Evolutionary conservation across 164 flowering plant species (phyloP), one percentile per base, ranked within the genome.

Genomic region (Nymphaea colorata): DNA sequence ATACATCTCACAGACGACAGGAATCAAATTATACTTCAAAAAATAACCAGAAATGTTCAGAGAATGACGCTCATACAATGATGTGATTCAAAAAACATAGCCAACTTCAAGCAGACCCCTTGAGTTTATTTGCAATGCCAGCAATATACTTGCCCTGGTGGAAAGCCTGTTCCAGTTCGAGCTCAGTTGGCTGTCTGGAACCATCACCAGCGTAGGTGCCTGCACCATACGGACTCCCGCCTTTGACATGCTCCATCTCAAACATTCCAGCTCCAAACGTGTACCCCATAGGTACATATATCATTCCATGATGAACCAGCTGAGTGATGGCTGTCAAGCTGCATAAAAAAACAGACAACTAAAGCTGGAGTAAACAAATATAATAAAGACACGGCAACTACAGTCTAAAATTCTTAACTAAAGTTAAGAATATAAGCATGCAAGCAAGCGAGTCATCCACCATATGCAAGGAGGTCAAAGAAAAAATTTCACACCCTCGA

Each of bases 121-220:
- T 72, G 64, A 72, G 70, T 57, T 72, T 72, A 43, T 67, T 62
- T 16, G 74, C 66, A 59, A 72, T 72, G 43, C 64, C 70, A n/a
- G 74, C 70, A 16, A 87, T 68, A 68, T 93, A 88, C 70, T 81
- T 83, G 17, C 98, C 98, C 70, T 93, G 98, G 76, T 88, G 70
- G 69, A 84, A 88, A 59, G 98, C 98, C 74, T 86, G 95, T 66
- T 83, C 72, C 66, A 90, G 67, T 55, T 72, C 74, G 67, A 72
- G 67, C 67, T 79, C 83, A 15, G 93, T 63, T 0, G 93, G 90
- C 68, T 82, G 85, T 66, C 93, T 79, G 0, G 88, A 78, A 44
- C 93, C 93, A 70, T 87, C 93, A 25, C 82, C 93, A 6, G 96
- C 93, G 66, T 65, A 90, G 62, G 96, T 93, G 61, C 96, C 96